Evolutionary conservation across 2,329 filamentous ascomycete species (phyloP), one percentile per base, ranked within the genome.

Genomic region (Xylariaceae sp.): DNA sequence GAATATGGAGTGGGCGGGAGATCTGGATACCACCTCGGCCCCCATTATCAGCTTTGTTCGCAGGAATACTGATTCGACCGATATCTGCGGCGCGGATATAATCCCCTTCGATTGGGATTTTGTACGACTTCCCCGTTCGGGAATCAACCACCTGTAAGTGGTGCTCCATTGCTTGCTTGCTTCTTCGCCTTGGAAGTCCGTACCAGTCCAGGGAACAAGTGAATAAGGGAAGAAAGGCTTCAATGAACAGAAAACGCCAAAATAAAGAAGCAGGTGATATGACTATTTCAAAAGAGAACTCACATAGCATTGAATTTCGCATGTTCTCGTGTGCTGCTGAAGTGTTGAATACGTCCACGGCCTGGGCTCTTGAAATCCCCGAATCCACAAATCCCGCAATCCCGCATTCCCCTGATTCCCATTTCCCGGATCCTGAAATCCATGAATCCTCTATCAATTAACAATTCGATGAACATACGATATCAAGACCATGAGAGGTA

Each of bases 121-220:
- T 62, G 42, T 67, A 67, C 3, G 59, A 60, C 50, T 63, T 65
- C 44, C 64, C 64, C 50, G 65, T 65, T 43, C 65, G 65, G 60
- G 63, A 66, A 43, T 67, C 65, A 41, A 61, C 54, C n/a, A 66
- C 60, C 16, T 66, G 44, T 9, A 67, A 49, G 23, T 61, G 58
- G 10, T 65, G 55, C 14, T 62, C 63, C 64, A 65, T 66, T 45
- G 23, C 46, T 54, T 19, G 29, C n/a, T 52, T 23, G n/a, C 26
- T 40, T 48, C 20, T 14, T 20, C 42, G 16, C n/a, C 16, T 41
- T 12, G 7, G 29, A 23, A 44, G 18, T 32, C n/a, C 32, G 29
- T 32, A 40, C 18, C 37, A 26, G 23, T 48, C 14, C 21, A 14
- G 12, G 44, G 41, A 20, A 48, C 42, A 37, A 42, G 40, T 40